Evolutionary conservation across 345 rosid genomes (phyloP).

Genomic region (Eucalyptus regnans): DNA sequence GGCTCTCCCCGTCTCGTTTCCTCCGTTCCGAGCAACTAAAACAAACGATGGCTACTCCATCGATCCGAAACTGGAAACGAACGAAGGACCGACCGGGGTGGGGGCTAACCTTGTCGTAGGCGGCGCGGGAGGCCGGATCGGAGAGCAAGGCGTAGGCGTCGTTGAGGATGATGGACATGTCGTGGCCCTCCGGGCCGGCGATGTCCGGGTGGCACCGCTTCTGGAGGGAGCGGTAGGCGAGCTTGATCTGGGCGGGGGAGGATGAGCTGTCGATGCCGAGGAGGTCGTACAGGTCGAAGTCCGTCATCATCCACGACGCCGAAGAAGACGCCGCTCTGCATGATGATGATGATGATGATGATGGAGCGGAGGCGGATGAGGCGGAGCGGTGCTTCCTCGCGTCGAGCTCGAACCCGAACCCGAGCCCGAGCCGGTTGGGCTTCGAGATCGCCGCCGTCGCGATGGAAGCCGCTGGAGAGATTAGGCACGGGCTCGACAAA

Average conservation of each 20-base stretch:
- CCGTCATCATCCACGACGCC: constrained; percentile 22
- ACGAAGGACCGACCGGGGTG: background rate
- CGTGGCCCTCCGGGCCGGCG: constrained; percentile 69
- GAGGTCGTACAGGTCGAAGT: constrained; percentile 80
- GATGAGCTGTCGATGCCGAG: constrained; percentile 57
- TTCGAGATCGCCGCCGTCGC: background rate
- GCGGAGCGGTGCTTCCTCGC: background rate
- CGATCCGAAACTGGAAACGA: background rate
- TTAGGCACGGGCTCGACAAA: background rate
- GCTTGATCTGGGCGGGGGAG: constrained; percentile 50
- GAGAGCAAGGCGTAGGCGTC: constrained; percentile 66
- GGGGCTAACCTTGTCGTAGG: constrained; percentile 61
- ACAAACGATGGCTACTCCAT: background rate
- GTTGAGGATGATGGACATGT: constrained; percentile 85
- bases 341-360: background rate
- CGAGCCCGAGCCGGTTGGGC: background rate
- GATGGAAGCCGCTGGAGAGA: background rate
- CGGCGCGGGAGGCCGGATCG: constrained; percentile 51
- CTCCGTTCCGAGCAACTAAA: background rate
- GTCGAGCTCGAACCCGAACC: background rate
- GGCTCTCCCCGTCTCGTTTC: background rate
- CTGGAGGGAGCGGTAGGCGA: constrained; percentile 63
- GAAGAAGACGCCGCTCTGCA: constrained; percentile 23
- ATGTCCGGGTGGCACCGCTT: constrained; percentile 86
- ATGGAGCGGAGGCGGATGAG: background rate